phyloP scores from a whole-genome alignment of 345 rosid genomes.

The Sapria himalayana region DNA sequence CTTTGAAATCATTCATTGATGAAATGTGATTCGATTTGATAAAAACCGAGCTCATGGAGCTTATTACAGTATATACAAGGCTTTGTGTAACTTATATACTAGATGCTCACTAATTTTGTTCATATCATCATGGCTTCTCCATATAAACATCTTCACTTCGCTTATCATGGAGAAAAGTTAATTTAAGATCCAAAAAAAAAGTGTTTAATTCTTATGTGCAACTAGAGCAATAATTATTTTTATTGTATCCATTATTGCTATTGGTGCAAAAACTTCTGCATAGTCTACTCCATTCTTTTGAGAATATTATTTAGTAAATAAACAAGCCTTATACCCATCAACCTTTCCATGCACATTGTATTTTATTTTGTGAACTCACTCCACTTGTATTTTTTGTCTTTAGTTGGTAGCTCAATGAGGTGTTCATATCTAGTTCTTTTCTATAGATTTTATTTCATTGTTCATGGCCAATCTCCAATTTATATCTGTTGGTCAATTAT shows the following conservation, averaged over 20 bases:
- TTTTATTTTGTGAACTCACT: slow-evolving; percentile 1
- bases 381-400: background rate
- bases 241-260: too few relatives aligned
- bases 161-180: background rate
- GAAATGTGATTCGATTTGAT: background rate
- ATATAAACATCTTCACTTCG: too few relatives aligned
- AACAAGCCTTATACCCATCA: background rate
- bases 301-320: background rate
- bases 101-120: background rate
- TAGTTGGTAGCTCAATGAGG: background rate
- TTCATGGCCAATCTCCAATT: too few relatives aligned
- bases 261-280: too few relatives aligned
- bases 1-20: background rate
- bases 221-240: too few relatives aligned
- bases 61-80: too few relatives aligned
- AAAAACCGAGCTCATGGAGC: background rate
- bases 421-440: background rate
- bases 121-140: background rate
- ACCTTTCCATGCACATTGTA: background rate
- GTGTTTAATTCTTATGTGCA: background rate
- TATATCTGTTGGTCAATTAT: too few relatives aligned
- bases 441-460: background rate
- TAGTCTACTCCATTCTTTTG: too few relatives aligned
- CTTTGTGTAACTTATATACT: background rate
- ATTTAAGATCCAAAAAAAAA: background rate